Conservation (phyloP, 2,329 filamentous ascomycete genomes). For the Pseudopithomyces maydicus region DNA sequence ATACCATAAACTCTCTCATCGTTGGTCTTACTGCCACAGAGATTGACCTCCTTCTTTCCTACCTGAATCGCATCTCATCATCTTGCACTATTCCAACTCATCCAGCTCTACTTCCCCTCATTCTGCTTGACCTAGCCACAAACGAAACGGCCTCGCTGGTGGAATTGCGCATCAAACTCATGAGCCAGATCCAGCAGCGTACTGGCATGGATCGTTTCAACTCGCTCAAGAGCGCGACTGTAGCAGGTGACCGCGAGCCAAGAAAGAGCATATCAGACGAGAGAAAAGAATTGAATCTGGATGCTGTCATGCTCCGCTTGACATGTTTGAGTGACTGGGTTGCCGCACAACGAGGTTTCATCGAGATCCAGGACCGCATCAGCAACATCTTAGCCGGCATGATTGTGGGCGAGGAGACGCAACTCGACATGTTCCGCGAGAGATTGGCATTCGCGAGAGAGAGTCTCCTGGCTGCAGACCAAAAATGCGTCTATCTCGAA, state of each 20-base stretch:
- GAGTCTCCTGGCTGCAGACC: conserved; percentile 14
- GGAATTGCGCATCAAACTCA: conserved; percentile 17
- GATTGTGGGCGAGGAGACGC: background rate
- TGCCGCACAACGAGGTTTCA: conserved; percentile 18
- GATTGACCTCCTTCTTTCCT: conserved; percentile 17
- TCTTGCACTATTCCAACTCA: conserved; percentile 6
- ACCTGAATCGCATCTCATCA: conserved; percentile 7
- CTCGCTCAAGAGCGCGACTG: conserved; percentile 12
- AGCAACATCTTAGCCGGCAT: conserved; percentile 4
- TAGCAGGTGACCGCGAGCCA: conserved; percentile 1
- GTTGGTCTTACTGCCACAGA: conserved; percentile 21
- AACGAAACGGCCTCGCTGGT: conserved; percentile 17
- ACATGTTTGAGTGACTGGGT: conserved; percentile 24
- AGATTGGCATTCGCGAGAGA: conserved; percentile 13
- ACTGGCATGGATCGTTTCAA: conserved; percentile 25
- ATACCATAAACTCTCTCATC: conserved; percentile 13
- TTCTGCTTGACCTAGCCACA: conserved; percentile 17
- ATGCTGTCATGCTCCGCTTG: conserved; percentile 19
- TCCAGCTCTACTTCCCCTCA: conserved; percentile 13
- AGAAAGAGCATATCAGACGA: conserved; percentile 6
- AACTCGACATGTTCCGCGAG: conserved; percentile 8
- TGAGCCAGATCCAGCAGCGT: conserved; percentile 19
- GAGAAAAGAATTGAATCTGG: conserved; percentile 17
- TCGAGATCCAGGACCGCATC: conserved; percentile 14
- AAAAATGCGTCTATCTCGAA: conserved; percentile 19